These are phyloP conservation scores for Mycena rebaudengoi DNA, from an alignment of 768 basidiomycete species.

Conservation along the genomic window DNA sequence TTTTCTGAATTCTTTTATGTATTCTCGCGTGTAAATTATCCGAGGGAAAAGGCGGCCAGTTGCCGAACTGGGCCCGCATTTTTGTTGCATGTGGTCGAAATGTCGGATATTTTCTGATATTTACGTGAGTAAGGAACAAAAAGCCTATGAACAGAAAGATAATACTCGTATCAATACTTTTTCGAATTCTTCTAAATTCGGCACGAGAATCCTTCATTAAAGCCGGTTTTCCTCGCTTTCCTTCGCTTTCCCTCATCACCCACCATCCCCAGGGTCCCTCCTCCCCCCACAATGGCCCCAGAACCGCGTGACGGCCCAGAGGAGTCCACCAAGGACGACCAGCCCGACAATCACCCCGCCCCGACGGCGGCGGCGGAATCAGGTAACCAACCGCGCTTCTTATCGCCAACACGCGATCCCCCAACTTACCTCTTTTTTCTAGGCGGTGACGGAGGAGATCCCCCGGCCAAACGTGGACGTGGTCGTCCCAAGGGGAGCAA, in stretches of 20 bases:
- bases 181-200: slow-evolving; percentile 72
- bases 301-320: slow-evolving; percentile 38
- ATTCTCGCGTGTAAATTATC: background rate
- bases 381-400: slow-evolving; percentile 20
- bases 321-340: slow-evolving; percentile 39
- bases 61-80: background rate
- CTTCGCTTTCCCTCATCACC: slow-evolving; percentile 42
- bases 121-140: slow-evolving; percentile 68
- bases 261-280: slow-evolving; percentile 36
- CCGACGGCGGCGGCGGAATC: slow-evolving; percentile 41
- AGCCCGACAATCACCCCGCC: slow-evolving; percentile 37
- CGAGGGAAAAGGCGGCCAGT: too few species aligned
- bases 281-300: slow-evolving; percentile 37
- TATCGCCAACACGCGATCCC: slow-evolving; percentile 26
- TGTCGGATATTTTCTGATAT: too few species aligned
- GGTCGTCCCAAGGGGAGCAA: slow-evolving; percentile 93
- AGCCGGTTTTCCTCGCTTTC: slow-evolving; percentile 58
- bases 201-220: slow-evolving; percentile 80
- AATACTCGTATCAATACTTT: slow-evolving; percentile 24
- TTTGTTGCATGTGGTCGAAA: slow-evolving; percentile 2
- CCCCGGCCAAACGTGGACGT: slow-evolving; percentile 76
- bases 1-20: too few species aligned
- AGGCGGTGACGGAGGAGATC: slow-evolving; percentile 50
- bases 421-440: slow-evolving; percentile 33
- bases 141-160: slow-evolving; percentile 4